A percentile compares a stretch with the other conserved stretches of the same genome.
Conservation (phyloP, 306 rosid species). For the Gastrolobium villosum region DNA sequence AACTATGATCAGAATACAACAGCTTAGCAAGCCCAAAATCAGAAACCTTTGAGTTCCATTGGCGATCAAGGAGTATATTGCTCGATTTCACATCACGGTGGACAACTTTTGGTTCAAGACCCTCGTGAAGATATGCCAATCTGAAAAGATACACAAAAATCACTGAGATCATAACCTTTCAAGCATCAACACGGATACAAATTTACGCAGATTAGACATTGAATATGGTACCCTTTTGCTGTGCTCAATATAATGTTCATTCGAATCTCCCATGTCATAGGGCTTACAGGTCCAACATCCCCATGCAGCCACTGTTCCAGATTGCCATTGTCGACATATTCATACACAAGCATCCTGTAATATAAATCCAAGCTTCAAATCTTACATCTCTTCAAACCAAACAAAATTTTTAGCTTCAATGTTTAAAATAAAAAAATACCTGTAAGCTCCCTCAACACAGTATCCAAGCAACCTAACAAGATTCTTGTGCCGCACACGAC, state of each 20-base stretch:
- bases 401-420: conserved; percentile 34
- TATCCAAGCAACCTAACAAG: conserved; percentile 97
- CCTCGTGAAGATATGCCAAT: conserved; percentile 98
- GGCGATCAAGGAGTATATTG: conserved; percentile 91
- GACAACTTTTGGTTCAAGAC: conserved; percentile 99
- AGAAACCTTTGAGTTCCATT: conserved; percentile 94
- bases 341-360: conserved; percentile 97
- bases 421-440: conserved; percentile 57
- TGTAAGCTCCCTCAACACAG: conserved; percentile 98
- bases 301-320: conserved; percentile 98
- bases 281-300: conserved; percentile 89
- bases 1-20: conserved; percentile 82
- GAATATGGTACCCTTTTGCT: conserved; percentile 85
- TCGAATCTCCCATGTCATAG: conserved; percentile 91
- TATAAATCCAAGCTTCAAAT: conserved; percentile 37
- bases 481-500: conserved; percentile 98
- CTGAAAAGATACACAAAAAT: conserved; percentile 58
- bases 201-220: neutral
- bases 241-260: conserved; percentile 86
- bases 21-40: conserved; percentile 99
- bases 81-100: conserved; percentile 97
- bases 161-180: conserved; percentile 40
- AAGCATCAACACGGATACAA: conserved; percentile 26
- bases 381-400: conserved; percentile 35
- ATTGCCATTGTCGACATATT: conserved; percentile 93